Conservation (phyloP, 768 basidiomycete genomes). For the Pisolithus orientalis region DNA sequence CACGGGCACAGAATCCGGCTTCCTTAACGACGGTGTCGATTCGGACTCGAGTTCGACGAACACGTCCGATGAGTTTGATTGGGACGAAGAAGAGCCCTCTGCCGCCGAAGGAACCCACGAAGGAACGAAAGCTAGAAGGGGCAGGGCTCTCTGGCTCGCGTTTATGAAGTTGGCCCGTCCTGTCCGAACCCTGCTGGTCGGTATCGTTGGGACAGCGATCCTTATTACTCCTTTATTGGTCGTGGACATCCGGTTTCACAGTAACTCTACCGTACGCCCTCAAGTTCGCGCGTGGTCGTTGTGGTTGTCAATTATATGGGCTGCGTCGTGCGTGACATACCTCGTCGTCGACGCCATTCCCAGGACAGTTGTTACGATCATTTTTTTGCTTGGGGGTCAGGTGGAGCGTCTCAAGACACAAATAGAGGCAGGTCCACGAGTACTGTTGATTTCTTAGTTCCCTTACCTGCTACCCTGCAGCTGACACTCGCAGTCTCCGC, state of each 20-base stretch:
- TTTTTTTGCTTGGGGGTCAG: conserved; percentile 51
- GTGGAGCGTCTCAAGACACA: conserved; percentile 64
- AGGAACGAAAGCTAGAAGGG: conserved; percentile 48
- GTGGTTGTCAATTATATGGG: conserved; percentile 67
- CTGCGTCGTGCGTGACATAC: conserved; percentile 52
- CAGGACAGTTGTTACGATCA: conserved; percentile 45
- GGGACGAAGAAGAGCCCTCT: conserved; percentile 54
- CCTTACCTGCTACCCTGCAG: conserved; percentile 26
- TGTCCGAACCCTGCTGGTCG: conserved; percentile 53
- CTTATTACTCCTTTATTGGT: conserved; percentile 67
- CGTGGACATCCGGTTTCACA: conserved; percentile 54
- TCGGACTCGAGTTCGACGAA: conserved; percentile 44
- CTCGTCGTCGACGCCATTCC: conserved; percentile 62
- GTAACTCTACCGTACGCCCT: conserved; percentile 34
- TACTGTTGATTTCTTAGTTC: not conserved
- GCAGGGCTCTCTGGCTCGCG: conserved; percentile 53
- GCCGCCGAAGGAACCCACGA: conserved; percentile 15
- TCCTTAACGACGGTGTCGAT: conserved; percentile 11
- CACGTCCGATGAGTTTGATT: conserved; percentile 67
- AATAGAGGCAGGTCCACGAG: conserved; percentile 46
- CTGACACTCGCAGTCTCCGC: conserved; percentile 60
- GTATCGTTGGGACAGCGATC: conserved; percentile 53
- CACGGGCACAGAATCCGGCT: conserved; percentile 6
- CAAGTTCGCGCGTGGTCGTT: conserved; percentile 62
- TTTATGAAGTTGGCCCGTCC: conserved; percentile 63